Evolutionary conservation across 441 rosid species (phyloP), one percentile per base, ranked within the genome.

Genomic region (Gossypium gossypioides): DNA sequence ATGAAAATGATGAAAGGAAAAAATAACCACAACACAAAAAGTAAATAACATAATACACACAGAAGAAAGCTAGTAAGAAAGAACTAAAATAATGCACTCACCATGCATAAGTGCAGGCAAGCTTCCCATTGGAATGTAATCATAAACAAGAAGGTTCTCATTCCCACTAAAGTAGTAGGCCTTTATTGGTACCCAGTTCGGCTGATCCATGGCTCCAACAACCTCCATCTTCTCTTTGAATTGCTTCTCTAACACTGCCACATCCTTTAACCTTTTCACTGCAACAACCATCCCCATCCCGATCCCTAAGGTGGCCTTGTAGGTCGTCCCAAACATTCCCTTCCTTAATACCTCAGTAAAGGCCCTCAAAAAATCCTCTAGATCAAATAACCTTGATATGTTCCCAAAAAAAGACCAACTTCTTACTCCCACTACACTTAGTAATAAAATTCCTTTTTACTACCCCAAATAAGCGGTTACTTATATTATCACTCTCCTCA

Each of bases 111-210:
- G 81, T 0, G 96, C 98, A 78, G 99, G 90, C 62, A 95, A 84
- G 89, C 99, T 92, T 81, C 98, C 99, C 81, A 84, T 85, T 2
- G 92, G 84, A 96, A 95, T 82, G 84, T 87, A 87, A 80, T 92
- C 99, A 81, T 81, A 85, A 69, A 91, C 95, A 70, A 92, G 85
- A 81, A 95, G 95, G 86, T 89, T 92, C 77, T 92, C 99, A 25
- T 95, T 96, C 29, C 75, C 84, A 82, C 89, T 87, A 69, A 72
- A 91, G 66, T 87, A 92, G 63, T 89, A 92, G 63, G 96, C 98
- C 72, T 84, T 83, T 10, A 89, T 69, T 15, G 89, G 88, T 21
- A 92, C 97, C 77, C 92, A 83, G 76, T 85, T 87, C 40, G 78
- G 77, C 57, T 87, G 89, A 75, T 79, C 81, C 85, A 89, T 77